phyloP scores from a whole-genome alignment of 2,329 filamentous ascomycete species.

The Teratosphaeria viscida region DNA sequence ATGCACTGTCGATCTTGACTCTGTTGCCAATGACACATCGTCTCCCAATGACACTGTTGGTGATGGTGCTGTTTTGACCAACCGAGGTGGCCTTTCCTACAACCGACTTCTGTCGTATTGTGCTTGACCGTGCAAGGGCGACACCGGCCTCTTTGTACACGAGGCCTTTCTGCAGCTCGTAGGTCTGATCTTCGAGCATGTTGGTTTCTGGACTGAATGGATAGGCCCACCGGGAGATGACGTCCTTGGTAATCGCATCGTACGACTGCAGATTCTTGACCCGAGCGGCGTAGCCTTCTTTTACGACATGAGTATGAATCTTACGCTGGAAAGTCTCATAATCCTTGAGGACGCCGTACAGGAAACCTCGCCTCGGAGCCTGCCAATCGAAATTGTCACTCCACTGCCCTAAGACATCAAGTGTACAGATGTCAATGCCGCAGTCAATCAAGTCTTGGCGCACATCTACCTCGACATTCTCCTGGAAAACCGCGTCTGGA shows the following conservation, averaged over 20 bases:
- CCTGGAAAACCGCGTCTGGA: constrained; percentile 67
- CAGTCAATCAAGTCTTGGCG: constrained; percentile 85
- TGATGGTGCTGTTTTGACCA: constrained; percentile 59
- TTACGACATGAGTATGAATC: constrained; percentile 81
- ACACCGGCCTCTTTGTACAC: constrained; percentile 73
- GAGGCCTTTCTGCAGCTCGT: constrained; percentile 57
- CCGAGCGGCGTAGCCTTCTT: constrained; percentile 74
- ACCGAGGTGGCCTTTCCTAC: constrained; percentile 69
- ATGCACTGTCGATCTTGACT: constrained; percentile 66
- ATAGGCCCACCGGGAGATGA: constrained; percentile 79
- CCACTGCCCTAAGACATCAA: constrained; percentile 88
- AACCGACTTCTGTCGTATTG: constrained; percentile 58
- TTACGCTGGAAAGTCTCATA: constrained; percentile 95
- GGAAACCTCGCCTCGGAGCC: constrained; percentile 73
- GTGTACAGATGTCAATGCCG: constrained; percentile 93
- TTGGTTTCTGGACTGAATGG: constrained; percentile 87
- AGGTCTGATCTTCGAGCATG: constrained; percentile 65
- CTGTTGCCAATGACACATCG: constrained; percentile 80
- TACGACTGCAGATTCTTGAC: constrained; percentile 82
- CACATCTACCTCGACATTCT: constrained; percentile 66
- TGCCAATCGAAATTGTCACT: constrained; percentile 98
- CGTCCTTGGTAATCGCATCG: constrained; percentile 75
- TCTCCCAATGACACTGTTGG: constrained; percentile 70
- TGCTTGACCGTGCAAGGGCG: constrained; percentile 59
- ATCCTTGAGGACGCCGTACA: constrained; percentile 89